phyloP scores from a whole-genome alignment of 805 yeast genomes.

The Candida sphagnicola region DNA sequence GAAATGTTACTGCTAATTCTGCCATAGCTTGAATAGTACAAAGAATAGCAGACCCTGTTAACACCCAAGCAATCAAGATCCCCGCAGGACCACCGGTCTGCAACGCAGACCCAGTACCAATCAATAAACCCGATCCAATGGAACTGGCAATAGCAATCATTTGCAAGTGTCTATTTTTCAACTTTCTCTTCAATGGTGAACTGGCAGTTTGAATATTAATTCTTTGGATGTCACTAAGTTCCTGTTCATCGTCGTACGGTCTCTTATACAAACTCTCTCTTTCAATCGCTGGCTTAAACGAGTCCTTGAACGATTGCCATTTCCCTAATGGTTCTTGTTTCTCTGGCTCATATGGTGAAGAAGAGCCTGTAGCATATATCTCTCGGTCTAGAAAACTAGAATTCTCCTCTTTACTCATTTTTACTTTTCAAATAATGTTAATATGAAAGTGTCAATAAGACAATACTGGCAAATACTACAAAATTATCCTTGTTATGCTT shows the following conservation, averaged over 20 bases:
- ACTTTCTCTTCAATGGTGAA: constrained; percentile 32
- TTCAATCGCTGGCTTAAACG: constrained; percentile 39
- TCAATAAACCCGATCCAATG: constrained; percentile 41
- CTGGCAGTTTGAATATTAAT: constrained; percentile 38
- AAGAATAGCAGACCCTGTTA: constrained; percentile 33
- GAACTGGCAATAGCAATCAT: constrained; percentile 44
- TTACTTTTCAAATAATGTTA: neutral
- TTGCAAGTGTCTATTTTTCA: constrained; percentile 33
- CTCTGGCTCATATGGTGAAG: constrained; percentile 3
- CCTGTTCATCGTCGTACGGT: constrained; percentile 17
- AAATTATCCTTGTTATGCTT: too few species aligned
- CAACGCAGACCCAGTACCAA: constrained; percentile 38
- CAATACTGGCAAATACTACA: too few species aligned
- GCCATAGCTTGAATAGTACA: constrained; percentile 42
- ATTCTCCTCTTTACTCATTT: neutral
- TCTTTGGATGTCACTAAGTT: constrained; percentile 33
- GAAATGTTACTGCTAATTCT: constrained; percentile 44
- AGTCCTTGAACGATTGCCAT: constrained; percentile 46
- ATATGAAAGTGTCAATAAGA: too few species aligned
- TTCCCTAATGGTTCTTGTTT: constrained; percentile 10
- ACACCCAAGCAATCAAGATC: constrained; percentile 34
- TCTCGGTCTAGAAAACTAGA: neutral
- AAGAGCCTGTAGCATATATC: neutral
- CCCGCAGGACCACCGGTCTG: constrained; percentile 38
- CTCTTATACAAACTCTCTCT: constrained; percentile 15